These are phyloP conservation scores for Sporothrix protearum DNA, from an alignment of 2,329 filamentous ascomycete genomes.

Conservation along the genomic window DNA sequence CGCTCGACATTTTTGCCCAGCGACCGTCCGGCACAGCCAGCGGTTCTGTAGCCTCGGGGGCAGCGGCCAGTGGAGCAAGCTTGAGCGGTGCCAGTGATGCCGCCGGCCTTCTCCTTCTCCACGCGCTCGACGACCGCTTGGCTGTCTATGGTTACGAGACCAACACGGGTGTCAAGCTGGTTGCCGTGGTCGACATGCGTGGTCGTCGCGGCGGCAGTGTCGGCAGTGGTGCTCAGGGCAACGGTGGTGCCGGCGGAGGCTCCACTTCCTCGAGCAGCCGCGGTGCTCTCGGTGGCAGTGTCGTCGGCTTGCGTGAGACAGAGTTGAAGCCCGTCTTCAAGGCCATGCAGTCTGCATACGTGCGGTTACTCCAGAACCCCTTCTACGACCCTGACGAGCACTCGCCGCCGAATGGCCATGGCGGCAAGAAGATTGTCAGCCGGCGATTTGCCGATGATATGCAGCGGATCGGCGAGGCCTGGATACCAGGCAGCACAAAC, in stretches of 20 bases:
- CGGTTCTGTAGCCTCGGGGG: slow-evolving; percentile 43
- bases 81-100: slow-evolving; percentile 63
- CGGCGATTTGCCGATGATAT: slow-evolving; percentile 77
- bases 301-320: slow-evolving; percentile 70
- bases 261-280: slow-evolving; percentile 18
- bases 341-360: slow-evolving; percentile 89
- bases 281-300: slow-evolving; percentile 32
- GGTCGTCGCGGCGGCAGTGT: slow-evolving; percentile 50
- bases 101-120: slow-evolving; percentile 68
- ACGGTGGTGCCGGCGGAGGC: slow-evolving; percentile 12
- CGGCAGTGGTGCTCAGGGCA: slow-evolving; percentile 29
- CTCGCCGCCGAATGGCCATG: slow-evolving; percentile 53
- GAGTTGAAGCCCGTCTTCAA: slow-evolving; percentile 88
- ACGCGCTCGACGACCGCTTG: slow-evolving; percentile 88
- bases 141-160: slow-evolving; percentile 95
- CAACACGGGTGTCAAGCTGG: slow-evolving; percentile 88
- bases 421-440: slow-evolving; percentile 73
- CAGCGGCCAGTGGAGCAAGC: slow-evolving; percentile 36
- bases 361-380: slow-evolving; percentile 83
- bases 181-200: slow-evolving; percentile 87
- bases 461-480: slow-evolving; percentile 76
- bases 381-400: slow-evolving; percentile 91
- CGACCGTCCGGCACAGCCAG: slow-evolving; percentile 58
- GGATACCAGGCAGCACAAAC: slow-evolving; percentile 68
- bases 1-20: slow-evolving; percentile 89